Evolutionary conservation across 192 early-diverging fungal species (phyloP).

Genomic region (Neocallimastix lanati): DNA sequence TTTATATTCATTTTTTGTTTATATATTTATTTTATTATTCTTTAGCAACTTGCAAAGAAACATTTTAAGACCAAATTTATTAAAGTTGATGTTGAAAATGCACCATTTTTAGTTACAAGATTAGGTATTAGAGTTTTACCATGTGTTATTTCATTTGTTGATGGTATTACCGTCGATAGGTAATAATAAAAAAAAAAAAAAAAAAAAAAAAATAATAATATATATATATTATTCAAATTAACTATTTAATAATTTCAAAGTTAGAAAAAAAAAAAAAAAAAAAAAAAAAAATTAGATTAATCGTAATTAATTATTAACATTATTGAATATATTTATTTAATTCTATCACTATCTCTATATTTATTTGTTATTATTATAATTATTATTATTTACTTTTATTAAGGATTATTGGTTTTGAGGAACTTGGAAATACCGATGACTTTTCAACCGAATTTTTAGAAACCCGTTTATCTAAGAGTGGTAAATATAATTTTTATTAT

Average conservation of each 20-base stretch:
- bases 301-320: no score
- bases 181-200: constrained; percentile 4
- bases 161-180: constrained; percentile 57
- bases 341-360: neutral
- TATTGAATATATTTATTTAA: no score
- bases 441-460: constrained; percentile 67
- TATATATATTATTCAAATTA: neutral
- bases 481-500: no score
- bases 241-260: no score
- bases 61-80: constrained; percentile 75
- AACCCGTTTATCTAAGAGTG: constrained; percentile 25
- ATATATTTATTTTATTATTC: neutral
- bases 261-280: no score
- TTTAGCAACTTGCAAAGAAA: constrained; percentile 42
- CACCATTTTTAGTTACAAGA: constrained; percentile 78
- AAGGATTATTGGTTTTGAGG: constrained; percentile 84
- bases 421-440: constrained; percentile 67
- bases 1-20: neutral
- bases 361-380: constrained; percentile 1
- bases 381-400: neutral
- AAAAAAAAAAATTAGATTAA: no score
- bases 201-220: neutral
- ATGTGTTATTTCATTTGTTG: constrained; percentile 58
- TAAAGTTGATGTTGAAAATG: constrained; percentile 71
- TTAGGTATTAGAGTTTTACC: constrained; percentile 74